A percentile compares a stretch with the other conserved stretches of the same genome.
These are phyloP conservation scores for Mangifera indica DNA, from an alignment of 345 rosid genomes.

Conservation along the genomic window DNA sequence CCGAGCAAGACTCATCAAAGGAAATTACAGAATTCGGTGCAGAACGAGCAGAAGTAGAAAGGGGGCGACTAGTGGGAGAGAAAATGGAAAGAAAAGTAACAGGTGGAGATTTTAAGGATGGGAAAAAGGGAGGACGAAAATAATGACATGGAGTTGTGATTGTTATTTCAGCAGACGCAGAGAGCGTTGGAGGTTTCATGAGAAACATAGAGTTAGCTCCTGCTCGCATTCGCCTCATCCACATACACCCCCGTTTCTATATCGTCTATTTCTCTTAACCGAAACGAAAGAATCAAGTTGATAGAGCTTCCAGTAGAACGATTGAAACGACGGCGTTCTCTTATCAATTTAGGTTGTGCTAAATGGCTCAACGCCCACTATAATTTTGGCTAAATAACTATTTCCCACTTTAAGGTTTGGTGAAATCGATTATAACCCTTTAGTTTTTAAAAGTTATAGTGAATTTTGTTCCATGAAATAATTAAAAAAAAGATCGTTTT, in stretches of 20 bases:
- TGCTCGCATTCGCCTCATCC: slow-evolving; percentile 41
- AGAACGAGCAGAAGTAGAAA: slow-evolving; percentile 27
- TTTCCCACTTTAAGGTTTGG: too few species aligned
- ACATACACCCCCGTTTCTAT: slow-evolving; percentile 44
- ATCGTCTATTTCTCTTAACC: too few species aligned
- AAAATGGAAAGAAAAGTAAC: slow-evolving; percentile 16
- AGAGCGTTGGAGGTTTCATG: slow-evolving; percentile 16
- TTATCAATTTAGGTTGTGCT: too few species aligned
- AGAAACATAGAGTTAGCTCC: slow-evolving; percentile 20
- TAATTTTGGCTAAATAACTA: too few species aligned
- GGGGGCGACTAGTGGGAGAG: slow-evolving; percentile 26
- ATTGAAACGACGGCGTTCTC: too few species aligned
- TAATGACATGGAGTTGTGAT: not conserved
- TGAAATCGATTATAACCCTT: too few species aligned
- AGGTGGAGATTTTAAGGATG: slow-evolving; percentile 9
- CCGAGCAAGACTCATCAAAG: slow-evolving; percentile 15
- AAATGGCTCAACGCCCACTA: too few species aligned
- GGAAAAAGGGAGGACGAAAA: slow-evolving; percentile 12
- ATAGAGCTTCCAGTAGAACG: too few species aligned
- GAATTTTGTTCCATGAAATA: too few species aligned
- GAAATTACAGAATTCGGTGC: slow-evolving; percentile 15
- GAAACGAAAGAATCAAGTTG: too few species aligned
- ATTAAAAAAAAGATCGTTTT: too few species aligned
- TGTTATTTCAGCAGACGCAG: slow-evolving; percentile 1
- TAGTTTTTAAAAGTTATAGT: too few species aligned